Base-by-base conservation (phyloP, 75 land plant species). In the Adiantum capillusveneris region DNA sequence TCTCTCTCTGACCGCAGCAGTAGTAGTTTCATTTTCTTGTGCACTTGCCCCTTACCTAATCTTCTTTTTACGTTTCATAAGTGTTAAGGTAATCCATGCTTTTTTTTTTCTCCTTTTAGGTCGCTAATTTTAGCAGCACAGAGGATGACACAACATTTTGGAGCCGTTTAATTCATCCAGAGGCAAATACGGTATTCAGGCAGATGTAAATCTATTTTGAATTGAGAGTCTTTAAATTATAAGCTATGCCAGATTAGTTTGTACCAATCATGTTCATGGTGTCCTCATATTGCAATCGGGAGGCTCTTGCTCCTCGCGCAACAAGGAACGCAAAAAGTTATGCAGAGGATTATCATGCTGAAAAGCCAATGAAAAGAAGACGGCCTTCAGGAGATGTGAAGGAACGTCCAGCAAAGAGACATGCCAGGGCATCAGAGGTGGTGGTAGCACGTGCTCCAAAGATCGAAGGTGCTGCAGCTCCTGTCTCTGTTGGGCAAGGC, bases 61-160 rank as follows among this genome's bases (percentile, higher is more conserved):
- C n/a, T n/a, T n/a, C n/a, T n/a, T n/a, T n/a, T n/a, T n/a, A n/a
- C n/a, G n/a, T n/a, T n/a, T n/a, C n/a, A n/a, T n/a, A n/a, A n/a
- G n/a, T n/a, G n/a, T n/a, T n/a, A n/a, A n/a, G n/a, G n/a, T n/a
- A n/a, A n/a, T n/a, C n/a, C n/a, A n/a, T n/a, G n/a, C n/a, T n/a
- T n/a, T n/a, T n/a, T 34, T 9, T 9, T 34, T 34, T 34, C 7
- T 5, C 59, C 36, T 29, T 29, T 63, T 65, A 95, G 99, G 99
- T 95, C 61, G 99, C 99, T 0, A 95, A 87, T 63, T 87, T 95
- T 65, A 58, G 79, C 64, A 77, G 62, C 62, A 79, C 82, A 2
- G 99, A 90, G 75, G 97, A 95, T 84, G 99, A 95, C 77, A 82
- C 73, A 1, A 80, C 86, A 49, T 95, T 95, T 55, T 95, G 99